Base-by-base conservation (phyloP, 495 filamentous ascomycete species). In the Trichoderma virens region DNA sequence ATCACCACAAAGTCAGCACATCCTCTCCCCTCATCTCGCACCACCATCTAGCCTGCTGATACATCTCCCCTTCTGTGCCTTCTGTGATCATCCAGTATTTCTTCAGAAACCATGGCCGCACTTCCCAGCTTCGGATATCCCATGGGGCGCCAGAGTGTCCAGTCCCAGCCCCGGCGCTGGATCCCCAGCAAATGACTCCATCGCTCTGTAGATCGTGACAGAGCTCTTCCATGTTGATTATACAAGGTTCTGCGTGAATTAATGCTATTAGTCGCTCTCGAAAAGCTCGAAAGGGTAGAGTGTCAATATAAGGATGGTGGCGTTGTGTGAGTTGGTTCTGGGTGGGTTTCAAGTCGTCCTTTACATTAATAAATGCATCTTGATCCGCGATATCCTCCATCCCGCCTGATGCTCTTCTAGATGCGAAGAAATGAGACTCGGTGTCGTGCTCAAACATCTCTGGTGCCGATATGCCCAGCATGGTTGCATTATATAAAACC, bases 171-270 rank as follows among this genome's bases (percentile, higher is more conserved):
- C 60, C 65, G 3, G 62, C 56, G 7, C 0, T n/a, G 23, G 67
- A 69, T 6, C 67, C 69, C 69, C 69, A 70, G 38, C 69, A 70
- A 13, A 66, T 31, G 5, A 70, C 25, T 11, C 69, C 69, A 43
- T 70, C 67, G 6, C 67, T 70, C 41, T 65, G 39, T 1, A 70
- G 61, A 31, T 70, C 69, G 16, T 61, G 51, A 25, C 69, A 70
- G 28, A 70, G 62, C 27, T 70, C 69, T 9, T 65, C 62, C 41
- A 67, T 67, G 34, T 69, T 64, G 18, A 70, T 63, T 0, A 69
- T 61, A 18, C 65, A 64, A 1, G 64, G 39, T 11, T 73, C 16
- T 63, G 18, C 59, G 38, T 56, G 25, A 11, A 56, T 56, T 25
- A 56, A 6, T 11, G 51, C 51, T 30, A 56, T 56, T 30, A 56